phyloP scores from a whole-genome alignment of 495 filamentous ascomycete genomes.

The Ramalina intermedia region DNA sequence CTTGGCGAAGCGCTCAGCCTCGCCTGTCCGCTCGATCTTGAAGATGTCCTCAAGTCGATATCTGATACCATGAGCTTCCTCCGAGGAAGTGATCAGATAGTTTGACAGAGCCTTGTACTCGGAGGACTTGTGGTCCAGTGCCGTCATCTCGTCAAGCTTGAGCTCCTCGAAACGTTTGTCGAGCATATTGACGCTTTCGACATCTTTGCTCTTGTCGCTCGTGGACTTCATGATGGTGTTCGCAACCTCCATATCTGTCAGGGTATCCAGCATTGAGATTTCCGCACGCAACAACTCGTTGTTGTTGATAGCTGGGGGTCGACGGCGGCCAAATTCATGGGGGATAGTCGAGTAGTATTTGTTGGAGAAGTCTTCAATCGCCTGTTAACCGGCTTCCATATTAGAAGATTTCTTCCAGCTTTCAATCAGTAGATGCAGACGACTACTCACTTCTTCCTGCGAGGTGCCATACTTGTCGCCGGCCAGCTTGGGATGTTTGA shows the following conservation, averaged over 20 bases:
- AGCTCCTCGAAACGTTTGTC: constrained; percentile 60
- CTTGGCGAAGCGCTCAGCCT: constrained; percentile 51
- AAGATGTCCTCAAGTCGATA: constrained; percentile 56
- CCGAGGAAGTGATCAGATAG: constrained; percentile 53
- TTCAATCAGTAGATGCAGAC: neutral
- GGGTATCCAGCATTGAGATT: constrained; percentile 46
- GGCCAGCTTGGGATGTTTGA: constrained; percentile 35
- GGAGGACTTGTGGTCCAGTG: constrained; percentile 35
- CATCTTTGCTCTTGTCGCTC: constrained; percentile 22
- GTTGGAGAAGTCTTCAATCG: constrained; percentile 51
- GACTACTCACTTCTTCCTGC: constrained; percentile 11
- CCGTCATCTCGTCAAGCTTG: constrained; percentile 60
- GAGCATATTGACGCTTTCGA: constrained; percentile 32
- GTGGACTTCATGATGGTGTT: constrained; percentile 60
- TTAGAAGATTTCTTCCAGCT: neutral
- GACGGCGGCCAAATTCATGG: constrained; percentile 60
- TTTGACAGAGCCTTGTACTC: constrained; percentile 51
- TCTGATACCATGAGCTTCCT: constrained; percentile 32
- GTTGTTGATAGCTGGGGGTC: constrained; percentile 48
- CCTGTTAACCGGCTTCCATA: constrained; percentile 6
- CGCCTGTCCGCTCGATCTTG: constrained; percentile 63
- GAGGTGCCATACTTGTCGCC: constrained; percentile 28
- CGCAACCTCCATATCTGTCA: constrained; percentile 72
- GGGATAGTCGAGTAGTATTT: constrained; percentile 70
- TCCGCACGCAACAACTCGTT: constrained; percentile 50